Evolutionary conservation across 192 early-diverging fungal species (phyloP).

Genomic region (Allomyces arbusculus): DNA sequence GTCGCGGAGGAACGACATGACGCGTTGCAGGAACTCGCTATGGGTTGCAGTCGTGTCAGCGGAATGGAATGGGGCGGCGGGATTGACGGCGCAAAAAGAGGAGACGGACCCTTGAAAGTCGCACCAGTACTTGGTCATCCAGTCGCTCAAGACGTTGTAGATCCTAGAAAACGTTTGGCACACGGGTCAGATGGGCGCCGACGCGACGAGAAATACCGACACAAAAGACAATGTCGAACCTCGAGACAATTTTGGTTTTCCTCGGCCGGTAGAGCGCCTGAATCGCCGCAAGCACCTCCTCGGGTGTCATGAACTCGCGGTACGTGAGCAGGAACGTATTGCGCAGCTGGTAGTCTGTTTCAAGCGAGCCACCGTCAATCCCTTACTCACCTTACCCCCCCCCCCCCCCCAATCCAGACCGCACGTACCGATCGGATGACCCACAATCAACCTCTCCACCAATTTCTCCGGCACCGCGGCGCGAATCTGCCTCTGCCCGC

Average conservation of each 20-base stretch:
- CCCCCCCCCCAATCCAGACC: not conserved
- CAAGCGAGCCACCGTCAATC: not conserved
- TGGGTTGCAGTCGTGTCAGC: no score
- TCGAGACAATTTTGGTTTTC: constrained; percentile 1
- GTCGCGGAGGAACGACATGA: not conserved
- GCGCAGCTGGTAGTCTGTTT: constrained; percentile 20
- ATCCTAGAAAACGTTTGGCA: constrained; percentile 6
- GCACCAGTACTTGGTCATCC: constrained; percentile 31
- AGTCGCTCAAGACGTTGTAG: constrained; percentile 26
- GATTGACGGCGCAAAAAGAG: no score
- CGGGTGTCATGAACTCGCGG: constrained; percentile 16
- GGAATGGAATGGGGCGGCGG: no score
- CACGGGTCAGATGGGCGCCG: no score
- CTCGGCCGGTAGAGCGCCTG: constrained; percentile 9
- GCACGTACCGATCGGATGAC: not conserved
- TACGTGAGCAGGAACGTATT: constrained; percentile 30
- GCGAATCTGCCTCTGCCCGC: no score
- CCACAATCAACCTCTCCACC: no score
- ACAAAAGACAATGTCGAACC: no score
- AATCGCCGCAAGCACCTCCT: constrained; percentile 19
- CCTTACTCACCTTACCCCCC: no score
- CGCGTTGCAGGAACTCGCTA: not conserved
- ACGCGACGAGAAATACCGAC: not conserved
- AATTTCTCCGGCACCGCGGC: no score
- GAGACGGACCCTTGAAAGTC: constrained; percentile 18